Evolutionary conservation across 2,329 filamentous ascomycete genomes (phyloP).

Genomic region (Ceratocystis smalleyi): DNA sequence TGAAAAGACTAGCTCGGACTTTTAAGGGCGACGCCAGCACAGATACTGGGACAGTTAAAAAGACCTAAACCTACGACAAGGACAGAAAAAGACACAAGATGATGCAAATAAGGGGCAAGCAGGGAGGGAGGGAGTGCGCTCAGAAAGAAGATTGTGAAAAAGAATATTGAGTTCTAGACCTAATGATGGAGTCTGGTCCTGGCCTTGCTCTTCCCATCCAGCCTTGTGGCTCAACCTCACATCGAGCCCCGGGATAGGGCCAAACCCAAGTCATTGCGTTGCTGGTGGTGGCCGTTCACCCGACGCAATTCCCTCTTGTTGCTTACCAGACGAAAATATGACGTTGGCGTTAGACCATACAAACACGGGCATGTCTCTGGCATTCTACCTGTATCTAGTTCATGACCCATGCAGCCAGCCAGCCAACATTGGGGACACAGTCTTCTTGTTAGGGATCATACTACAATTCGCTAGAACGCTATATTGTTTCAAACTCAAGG

Average conservation of each 20-base stretch:
- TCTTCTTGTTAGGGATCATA: not conserved
- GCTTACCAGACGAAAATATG: too few species aligned
- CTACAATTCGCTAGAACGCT: not conserved
- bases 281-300: not conserved
- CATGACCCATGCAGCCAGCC: too few species aligned
- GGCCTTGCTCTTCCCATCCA: not conserved
- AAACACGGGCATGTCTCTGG: too few species aligned
- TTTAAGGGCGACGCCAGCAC: not conserved
- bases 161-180: not conserved
- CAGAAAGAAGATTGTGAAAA: not conserved
- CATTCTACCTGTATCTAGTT: too few species aligned
- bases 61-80: not conserved
- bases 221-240: not conserved
- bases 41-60: not conserved
- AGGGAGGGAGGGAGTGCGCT: not conserved
- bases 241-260: not conserved
- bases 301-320: not conserved
- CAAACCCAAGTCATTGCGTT: not conserved
- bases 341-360: too few species aligned
- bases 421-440: too few species aligned
- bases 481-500: not conserved
- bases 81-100: not conserved
- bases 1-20: slow-evolving; percentile 4
- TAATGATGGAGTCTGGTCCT: not conserved
- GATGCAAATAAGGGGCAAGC: not conserved